Conservation (phyloP, 2,329 filamentous ascomycete species). For the Botrytis medusae region DNA sequence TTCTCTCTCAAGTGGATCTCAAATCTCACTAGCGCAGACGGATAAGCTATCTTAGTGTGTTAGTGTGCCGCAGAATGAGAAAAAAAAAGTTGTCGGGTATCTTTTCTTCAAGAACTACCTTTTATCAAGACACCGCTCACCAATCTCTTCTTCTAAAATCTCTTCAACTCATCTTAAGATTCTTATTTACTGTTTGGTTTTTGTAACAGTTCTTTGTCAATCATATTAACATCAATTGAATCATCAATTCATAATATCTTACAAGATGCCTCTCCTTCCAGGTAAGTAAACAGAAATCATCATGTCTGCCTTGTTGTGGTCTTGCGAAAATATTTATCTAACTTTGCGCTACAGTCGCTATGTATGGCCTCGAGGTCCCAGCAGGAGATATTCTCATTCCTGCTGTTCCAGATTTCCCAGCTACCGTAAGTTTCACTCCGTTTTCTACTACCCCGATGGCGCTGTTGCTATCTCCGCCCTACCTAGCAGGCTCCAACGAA, state of each 20-base stretch:
- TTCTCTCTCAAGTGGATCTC: background rate
- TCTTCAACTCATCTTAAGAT: constrained; percentile 5
- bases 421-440: constrained; percentile 64
- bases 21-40: constrained; percentile 14
- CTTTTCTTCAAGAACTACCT: constrained; percentile 25
- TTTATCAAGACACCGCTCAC: constrained; percentile 27
- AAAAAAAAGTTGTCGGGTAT: constrained; percentile 34
- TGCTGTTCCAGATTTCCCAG: constrained; percentile 74
- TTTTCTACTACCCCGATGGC: background rate
- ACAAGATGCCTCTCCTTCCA: constrained; percentile 57
- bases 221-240: constrained; percentile 19
- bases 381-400: constrained; percentile 80
- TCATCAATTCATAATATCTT: constrained; percentile 22
- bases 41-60: constrained; percentile 34
- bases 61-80: constrained; percentile 16
- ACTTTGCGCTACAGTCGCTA: constrained; percentile 56
- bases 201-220: background rate
- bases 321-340: constrained; percentile 39
- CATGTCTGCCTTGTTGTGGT: constrained; percentile 10
- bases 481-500: background rate
- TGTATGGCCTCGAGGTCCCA: constrained; percentile 92
- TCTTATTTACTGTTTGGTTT: constrained; percentile 11
- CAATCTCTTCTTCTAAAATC: constrained; percentile 17
- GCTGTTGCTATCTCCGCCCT: background rate
- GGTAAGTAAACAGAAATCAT: constrained; percentile 29